Conservation (phyloP, 805 yeast genomes). For the Teunomyces cretensis region DNA sequence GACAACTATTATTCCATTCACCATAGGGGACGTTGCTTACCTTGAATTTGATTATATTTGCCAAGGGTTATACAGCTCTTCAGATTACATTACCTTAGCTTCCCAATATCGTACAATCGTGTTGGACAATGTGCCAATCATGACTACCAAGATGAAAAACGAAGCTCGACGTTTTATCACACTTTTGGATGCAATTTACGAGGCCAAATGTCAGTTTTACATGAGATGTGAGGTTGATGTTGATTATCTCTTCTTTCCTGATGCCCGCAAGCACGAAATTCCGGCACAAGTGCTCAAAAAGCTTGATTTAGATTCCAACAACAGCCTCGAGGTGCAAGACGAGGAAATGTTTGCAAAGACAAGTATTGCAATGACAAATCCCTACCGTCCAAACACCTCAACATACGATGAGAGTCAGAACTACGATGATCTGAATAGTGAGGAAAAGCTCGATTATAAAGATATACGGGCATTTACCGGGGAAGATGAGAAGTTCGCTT, state of each 20-base stretch:
- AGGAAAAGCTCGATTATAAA: conserved; percentile 37
- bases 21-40: conserved; percentile 37
- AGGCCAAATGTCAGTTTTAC: conserved; percentile 60
- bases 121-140: conserved; percentile 59
- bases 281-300: conserved; percentile 12
- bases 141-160: conserved; percentile 56
- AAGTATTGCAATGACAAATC: conserved; percentile 55
- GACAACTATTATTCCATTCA: conserved; percentile 44
- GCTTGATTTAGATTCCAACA: conserved; percentile 17
- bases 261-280: conserved; percentile 15
- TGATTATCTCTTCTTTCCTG: conserved; percentile 65
- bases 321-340: conserved; percentile 49
- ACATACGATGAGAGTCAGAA: conserved; percentile 38
- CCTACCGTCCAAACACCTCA: conserved; percentile 69
- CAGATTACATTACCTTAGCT: conserved; percentile 69
- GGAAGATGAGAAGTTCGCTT: conserved; percentile 75
- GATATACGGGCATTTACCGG: conserved; percentile 64
- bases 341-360: conserved; percentile 72
- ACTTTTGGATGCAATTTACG: conserved; percentile 66
- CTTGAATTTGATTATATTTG: conserved; percentile 57
- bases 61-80: conserved; percentile 56
- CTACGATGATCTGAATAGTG: conserved; percentile 1
- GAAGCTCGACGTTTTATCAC: conserved; percentile 71
- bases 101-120: conserved; percentile 57
- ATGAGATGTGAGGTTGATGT: conserved; percentile 50